Evolutionary conservation across 257 asterid species (phyloP), one percentile per base, ranked within the genome.

Genomic region (Verbena officinalis): DNA sequence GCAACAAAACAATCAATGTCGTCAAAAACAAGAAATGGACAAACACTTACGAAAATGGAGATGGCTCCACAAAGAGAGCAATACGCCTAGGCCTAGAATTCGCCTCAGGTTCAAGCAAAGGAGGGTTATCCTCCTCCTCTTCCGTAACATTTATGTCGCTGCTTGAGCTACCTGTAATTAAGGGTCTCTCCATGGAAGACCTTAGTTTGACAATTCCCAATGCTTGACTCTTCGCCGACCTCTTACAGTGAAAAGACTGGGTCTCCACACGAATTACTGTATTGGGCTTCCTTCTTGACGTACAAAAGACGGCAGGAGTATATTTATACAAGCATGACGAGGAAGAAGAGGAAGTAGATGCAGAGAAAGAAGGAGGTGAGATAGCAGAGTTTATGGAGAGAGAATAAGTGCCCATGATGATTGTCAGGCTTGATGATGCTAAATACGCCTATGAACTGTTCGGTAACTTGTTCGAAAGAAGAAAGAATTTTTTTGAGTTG

Each of bases 31-130:
- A 14, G 52, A 51, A 72, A 38, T 33, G 40, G 24, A 31, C 5
- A 40, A 36, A 62, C n/a, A 78, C 99, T 90, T 78, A 94, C 99
- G 97, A 75, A 67, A 94, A 94, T 57, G 99, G 99, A 65, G 99
- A 94, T 11, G 99, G 99, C 84, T 94, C 99, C 59, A 94, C 96
- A 71, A 90, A 94, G 31, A 94, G 90, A 72, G 91, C 99, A 76
- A 94, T 94, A 44, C 99, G 96, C 70, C 87, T 79, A 31, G 97
- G 96, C 69, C 65, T 83, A 12, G 93, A 76, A 75, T 55, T 66
- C 55, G 71, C 65, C 81, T 88, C 96, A 43, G 83, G 65, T 34
- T 84, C 97, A 73, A 86, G 43, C 73, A 71, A 46, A 20, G 94
- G 87, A 50, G 94, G 80, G 11, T 54, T 77, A 40, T 84, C 96